Evolutionary conservation across 164 flowering plant species (phyloP).

Genomic region (Sextonia rubra): DNA sequence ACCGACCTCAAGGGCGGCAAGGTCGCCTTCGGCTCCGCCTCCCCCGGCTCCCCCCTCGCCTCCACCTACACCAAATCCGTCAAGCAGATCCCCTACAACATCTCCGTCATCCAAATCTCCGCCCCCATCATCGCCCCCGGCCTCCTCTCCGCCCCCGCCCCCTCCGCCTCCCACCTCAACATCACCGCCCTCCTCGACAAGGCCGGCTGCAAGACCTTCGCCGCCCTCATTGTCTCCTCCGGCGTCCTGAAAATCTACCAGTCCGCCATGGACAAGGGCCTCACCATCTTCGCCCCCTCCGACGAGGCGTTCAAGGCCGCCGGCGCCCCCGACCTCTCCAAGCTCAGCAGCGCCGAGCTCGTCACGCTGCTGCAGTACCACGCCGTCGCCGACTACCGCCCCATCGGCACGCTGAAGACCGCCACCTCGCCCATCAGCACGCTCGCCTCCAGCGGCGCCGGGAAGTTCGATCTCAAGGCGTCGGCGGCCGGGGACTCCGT

Average conservation of each 20-base stretch:
- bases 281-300: constrained; percentile 79
- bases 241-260: constrained; percentile 68
- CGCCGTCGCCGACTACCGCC: constrained; percentile 49
- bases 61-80: constrained; percentile 59
- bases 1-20: constrained; percentile 83
- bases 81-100: constrained; percentile 63
- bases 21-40: constrained; percentile 83
- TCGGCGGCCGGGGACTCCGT: constrained; percentile 65
- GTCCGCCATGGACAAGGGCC: constrained; percentile 50
- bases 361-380: constrained; percentile 70
- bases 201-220: constrained; percentile 87
- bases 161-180: constrained; percentile 50
- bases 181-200: constrained; percentile 63
- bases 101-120: constrained; percentile 67
- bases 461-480: constrained; percentile 50
- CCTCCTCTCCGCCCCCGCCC: constrained; percentile 57
- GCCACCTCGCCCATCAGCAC: constrained; percentile 45
- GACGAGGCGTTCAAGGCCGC: constrained; percentile 75
- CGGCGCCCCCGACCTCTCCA: constrained; percentile 60
- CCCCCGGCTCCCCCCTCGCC: constrained; percentile 64
- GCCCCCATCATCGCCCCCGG: constrained; percentile 68
- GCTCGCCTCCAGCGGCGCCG: constrained; percentile 68
- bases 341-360: constrained; percentile 57
- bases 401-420: constrained; percentile 60
- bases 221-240: constrained; percentile 33